A percentile compares a stretch with the other conserved stretches of the same genome.
Evolutionary conservation across 768 basidiomycete genomes (phyloP).

Genomic region (Tylopilus sp.): DNA sequence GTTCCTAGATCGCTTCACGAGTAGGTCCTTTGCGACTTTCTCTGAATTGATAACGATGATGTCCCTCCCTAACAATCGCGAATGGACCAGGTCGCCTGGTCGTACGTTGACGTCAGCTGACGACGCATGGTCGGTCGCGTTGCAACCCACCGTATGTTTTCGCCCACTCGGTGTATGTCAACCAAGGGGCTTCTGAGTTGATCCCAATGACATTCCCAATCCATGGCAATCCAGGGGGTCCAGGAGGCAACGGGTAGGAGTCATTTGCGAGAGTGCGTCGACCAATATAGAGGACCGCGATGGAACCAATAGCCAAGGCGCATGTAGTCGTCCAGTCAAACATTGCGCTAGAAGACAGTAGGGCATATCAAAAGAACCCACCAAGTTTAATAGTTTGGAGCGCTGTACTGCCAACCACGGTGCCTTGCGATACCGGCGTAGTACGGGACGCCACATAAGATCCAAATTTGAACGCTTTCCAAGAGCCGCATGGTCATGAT

Average conservation of each 20-base stretch:
- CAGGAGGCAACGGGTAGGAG: background rate
- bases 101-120: background rate
- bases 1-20: background rate
- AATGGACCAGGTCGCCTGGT: background rate
- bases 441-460: no score
- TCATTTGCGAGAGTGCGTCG: background rate
- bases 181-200: background rate
- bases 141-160: background rate
- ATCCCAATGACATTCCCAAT: background rate
- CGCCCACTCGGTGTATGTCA: background rate
- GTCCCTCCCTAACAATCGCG: background rate
- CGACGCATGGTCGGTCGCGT: background rate
- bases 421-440: no score
- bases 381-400: no score
- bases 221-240: background rate
- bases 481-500: no score
- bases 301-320: background rate
- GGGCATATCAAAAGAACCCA: no score
- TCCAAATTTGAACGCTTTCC: no score
- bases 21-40: background rate
- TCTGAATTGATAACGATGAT: background rate
- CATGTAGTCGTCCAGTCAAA: background rate
- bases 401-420: no score
- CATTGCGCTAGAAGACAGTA: background rate
- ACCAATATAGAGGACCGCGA: background rate